Evolutionary conservation across 2,329 filamentous ascomycete genomes (phyloP), one percentile per base, ranked within the genome.

Genomic region (Ceratocystis cubensis): DNA sequence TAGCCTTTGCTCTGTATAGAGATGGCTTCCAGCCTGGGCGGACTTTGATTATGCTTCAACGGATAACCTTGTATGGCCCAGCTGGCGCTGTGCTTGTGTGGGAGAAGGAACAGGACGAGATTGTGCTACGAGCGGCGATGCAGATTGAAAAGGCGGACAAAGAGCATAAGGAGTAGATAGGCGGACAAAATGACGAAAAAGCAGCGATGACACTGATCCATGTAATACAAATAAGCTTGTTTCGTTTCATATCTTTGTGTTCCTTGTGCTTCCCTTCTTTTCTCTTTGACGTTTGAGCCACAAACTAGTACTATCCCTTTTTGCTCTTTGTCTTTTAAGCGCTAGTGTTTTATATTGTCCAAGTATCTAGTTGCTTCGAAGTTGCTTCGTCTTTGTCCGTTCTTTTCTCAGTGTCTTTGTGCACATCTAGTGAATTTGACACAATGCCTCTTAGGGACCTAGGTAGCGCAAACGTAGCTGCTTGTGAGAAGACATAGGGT

Each of bases 131-230:
- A 25, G 66, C 66, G 15, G 63, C 66, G 10, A 57, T 48, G 46
- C 63, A 65, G 61, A 48, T 68, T 15, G 66, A 68, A 45, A 13
- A n/a, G 61, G 66, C 63, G 6, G 66, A 68, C 56, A 65, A 62
- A 6, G 63, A 62, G 46, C 56, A 63, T 17, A 65, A 28, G 15
- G 33, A 59, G 30, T 63, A 59, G 41, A 5, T 3, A 8, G 10
- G 48, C 5, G 20, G 48, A 15, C 8, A 28, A 4, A 3, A 13
- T 41, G 37, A 53, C 20, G 25, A 53, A 53, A 13, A 53, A 53
- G 7, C 3, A 53, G 3, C 8, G 22, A n/a, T 10, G 20, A 2
- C 7, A 10, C 25, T 53, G 3, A 20, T 53, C 20, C 25, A 6
- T 15, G 8, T 25, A 13, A 25, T 13, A 53, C 25, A 53, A 15